These are phyloP conservation scores for Cercospora berteroae DNA, from an alignment of 2,329 filamentous ascomycete genomes.

Conservation along the genomic window DNA sequence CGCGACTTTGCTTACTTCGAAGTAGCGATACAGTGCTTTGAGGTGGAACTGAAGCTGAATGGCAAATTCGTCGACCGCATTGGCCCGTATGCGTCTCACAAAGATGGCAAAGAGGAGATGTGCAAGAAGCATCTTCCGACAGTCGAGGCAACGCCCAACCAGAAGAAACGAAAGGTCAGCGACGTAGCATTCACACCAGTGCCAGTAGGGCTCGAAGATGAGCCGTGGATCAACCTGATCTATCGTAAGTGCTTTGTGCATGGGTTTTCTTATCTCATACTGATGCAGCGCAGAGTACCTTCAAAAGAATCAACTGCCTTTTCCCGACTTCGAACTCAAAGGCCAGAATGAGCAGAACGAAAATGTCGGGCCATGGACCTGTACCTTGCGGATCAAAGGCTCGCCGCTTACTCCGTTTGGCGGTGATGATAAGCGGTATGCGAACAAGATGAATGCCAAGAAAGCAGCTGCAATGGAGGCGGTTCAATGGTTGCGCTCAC, in stretches of 20 bases:
- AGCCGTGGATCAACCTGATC: conserved; percentile 43
- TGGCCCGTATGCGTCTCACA: conserved; percentile 41
- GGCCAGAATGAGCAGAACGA: conserved; percentile 35
- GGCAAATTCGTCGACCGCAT: conserved; percentile 22
- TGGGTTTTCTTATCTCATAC: background rate
- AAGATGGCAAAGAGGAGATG: conserved; percentile 44
- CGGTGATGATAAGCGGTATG: conserved; percentile 34
- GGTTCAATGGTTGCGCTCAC: conserved; percentile 42
- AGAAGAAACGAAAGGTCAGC: conserved; percentile 28
- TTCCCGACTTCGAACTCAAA: conserved; percentile 42
- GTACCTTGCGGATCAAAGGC: conserved; percentile 22
- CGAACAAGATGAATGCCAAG: conserved; percentile 44
- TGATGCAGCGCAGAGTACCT: conserved; percentile 32
- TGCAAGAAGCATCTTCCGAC: conserved; percentile 28
- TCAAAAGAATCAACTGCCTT: conserved; percentile 18
- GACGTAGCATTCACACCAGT: background rate
- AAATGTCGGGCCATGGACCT: conserved; percentile 20
- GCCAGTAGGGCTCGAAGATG: conserved; percentile 22
- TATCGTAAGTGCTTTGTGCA: conserved; percentile 22
- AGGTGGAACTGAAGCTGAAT: conserved; percentile 17
- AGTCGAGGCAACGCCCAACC: conserved; percentile 17
- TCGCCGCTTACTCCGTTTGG: conserved; percentile 39
- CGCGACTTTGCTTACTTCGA: conserved; percentile 20
- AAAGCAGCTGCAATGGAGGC: conserved; percentile 44
- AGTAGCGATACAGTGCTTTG: conserved; percentile 18